phyloP scores from a whole-genome alignment of 306 rosid species.

The Amphicarpaea edgeworthii region DNA sequence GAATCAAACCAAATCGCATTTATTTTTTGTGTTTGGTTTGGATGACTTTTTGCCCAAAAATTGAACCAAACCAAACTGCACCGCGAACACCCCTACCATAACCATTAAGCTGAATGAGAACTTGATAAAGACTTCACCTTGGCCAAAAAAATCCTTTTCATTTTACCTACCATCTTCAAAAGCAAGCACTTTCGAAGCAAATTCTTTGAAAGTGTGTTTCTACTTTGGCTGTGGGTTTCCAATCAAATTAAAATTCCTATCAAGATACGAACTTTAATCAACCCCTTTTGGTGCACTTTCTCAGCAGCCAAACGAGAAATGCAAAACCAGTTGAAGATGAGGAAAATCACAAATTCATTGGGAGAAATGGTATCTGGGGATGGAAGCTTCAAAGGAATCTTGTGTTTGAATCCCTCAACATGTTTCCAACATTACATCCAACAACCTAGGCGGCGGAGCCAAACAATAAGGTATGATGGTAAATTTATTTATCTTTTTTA shows the following conservation, averaged over 20 bases:
- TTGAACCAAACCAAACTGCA: too few relatives aligned
- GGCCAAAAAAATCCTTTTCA: not conserved
- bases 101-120: not conserved
- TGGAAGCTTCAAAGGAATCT: constrained; percentile 31
- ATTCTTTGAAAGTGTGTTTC: constrained; percentile 11
- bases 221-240: not conserved
- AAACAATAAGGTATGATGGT: constrained; percentile 7
- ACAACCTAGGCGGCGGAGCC: not conserved
- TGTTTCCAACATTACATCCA: constrained; percentile 14
- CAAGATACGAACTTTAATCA: too few relatives aligned
- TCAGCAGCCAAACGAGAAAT: constrained; percentile 27
- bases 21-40: too few relatives aligned
- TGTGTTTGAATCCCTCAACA: constrained; percentile 42
- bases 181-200: not conserved
- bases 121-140: not conserved
- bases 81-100: too few relatives aligned
- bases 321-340: not conserved
- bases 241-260: not conserved
- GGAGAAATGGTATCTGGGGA: constrained; percentile 44
- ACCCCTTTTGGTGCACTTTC: constrained; percentile 23
- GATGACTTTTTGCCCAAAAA: too few relatives aligned
- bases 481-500: not conserved
- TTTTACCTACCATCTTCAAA: not conserved
- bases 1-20: too few relatives aligned
- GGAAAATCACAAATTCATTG: not conserved